Evolutionary conservation across 164 flowering plant species (phyloP).

Genomic region (Stephania japonica): DNA sequence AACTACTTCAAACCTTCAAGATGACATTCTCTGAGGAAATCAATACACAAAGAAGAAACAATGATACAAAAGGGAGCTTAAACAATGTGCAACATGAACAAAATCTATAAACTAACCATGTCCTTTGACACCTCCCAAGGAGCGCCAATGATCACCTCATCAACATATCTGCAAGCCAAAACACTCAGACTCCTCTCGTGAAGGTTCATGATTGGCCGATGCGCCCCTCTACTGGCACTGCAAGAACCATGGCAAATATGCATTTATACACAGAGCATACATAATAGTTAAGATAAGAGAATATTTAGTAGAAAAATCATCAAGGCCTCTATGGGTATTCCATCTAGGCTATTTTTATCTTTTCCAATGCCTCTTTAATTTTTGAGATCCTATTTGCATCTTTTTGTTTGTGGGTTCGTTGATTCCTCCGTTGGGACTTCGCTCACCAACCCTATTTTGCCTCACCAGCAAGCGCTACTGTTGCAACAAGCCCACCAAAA

Average conservation of each 20-base stretch:
- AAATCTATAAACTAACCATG: slow-evolving; percentile 51
- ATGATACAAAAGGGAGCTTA: background rate
- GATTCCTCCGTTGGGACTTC: no score
- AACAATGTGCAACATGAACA: background rate
- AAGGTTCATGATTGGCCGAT: slow-evolving; percentile 97
- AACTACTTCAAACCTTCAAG: background rate
- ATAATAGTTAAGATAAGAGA: background rate
- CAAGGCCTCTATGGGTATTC: no score
- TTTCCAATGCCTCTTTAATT: no score
- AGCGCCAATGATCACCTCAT: slow-evolving; percentile 97
- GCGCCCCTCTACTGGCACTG: slow-evolving; percentile 83
- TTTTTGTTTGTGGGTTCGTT: no score
- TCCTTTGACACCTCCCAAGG: slow-evolving; percentile 93
- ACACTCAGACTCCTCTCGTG: slow-evolving; percentile 97
- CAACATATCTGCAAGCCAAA: slow-evolving; percentile 89
- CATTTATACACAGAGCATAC: background rate
- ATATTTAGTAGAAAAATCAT: background rate
- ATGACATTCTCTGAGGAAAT: background rate
- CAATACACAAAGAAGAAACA: background rate
- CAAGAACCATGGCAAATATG: slow-evolving; percentile 10
- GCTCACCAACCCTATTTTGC: no score
- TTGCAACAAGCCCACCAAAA: no score
- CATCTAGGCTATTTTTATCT: no score
- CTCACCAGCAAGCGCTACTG: no score
- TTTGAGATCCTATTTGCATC: no score